Conservation (phyloP, 805 yeast genomes). For the Saccharomycopsis fermentans region DNA sequence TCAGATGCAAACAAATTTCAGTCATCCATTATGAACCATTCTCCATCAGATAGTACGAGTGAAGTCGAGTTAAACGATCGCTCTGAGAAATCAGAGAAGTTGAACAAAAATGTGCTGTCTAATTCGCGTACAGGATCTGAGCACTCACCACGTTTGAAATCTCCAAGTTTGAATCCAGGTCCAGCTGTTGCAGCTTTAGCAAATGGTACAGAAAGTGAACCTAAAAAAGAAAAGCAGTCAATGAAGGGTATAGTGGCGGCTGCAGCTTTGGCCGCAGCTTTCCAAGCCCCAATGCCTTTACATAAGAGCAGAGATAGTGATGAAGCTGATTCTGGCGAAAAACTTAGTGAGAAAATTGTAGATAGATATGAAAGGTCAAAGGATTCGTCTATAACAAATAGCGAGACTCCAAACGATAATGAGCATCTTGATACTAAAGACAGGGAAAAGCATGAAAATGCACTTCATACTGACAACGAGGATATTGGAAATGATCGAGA, state of each 20-base stretch:
- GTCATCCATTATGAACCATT: background rate
- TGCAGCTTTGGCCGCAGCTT: conserved; percentile 76
- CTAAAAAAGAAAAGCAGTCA: conserved; percentile 19
- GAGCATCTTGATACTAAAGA: background rate
- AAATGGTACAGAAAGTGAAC: background rate
- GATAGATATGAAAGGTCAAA: background rate
- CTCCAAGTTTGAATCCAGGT: conserved; percentile 13
- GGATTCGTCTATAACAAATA: background rate
- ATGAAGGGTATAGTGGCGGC: conserved; percentile 63
- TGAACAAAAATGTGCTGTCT: background rate
- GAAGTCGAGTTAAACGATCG: background rate
- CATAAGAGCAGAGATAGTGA: conserved; percentile 5
- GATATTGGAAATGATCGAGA: conserved; percentile 11
- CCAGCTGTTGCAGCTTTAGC: conserved; percentile 18
- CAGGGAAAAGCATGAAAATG: conserved; percentile 6
- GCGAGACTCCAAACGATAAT: background rate
- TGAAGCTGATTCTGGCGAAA: background rate
- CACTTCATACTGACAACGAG: background rate
- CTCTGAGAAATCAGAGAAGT: background rate
- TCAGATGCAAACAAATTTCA: background rate
- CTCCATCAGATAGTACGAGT: background rate
- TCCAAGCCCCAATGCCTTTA: conserved; percentile 60
- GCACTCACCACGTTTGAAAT: background rate
- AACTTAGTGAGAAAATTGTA: conserved; percentile 1
- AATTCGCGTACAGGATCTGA: background rate